A percentile compares a stretch with the other conserved stretches of the same genome.
These are phyloP conservation scores for Abrus pulchellus DNA, from an alignment of 306 rosid genomes.

Conservation along the genomic window DNA sequence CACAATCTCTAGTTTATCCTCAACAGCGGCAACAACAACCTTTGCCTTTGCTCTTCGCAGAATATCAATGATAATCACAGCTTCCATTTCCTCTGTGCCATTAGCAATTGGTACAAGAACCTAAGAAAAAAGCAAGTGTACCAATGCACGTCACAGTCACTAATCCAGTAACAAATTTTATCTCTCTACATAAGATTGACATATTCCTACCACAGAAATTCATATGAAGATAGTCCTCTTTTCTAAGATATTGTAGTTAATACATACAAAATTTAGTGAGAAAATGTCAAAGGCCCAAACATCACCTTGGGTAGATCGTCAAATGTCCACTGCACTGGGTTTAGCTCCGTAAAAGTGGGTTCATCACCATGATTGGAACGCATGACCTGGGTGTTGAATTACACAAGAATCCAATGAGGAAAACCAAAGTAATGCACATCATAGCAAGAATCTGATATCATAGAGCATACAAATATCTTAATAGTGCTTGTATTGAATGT, in stretches of 20 bases:
- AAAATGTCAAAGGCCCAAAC: slow-evolving; percentile 28
- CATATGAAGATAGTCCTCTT: slow-evolving; percentile 7
- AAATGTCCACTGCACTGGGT: slow-evolving; percentile 79
- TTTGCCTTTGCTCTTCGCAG: slow-evolving; percentile 85
- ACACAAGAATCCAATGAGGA: slow-evolving; percentile 37
- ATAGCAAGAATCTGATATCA: slow-evolving; percentile 9
- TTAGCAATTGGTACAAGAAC: slow-evolving; percentile 90
- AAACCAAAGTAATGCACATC: neutral
- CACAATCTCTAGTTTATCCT: slow-evolving; percentile 67
- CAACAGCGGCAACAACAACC: slow-evolving; percentile 91
- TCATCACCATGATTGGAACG: slow-evolving; percentile 77
- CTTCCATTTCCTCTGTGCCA: slow-evolving; percentile 99
- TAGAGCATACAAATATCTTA: neutral
- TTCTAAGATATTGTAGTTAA: slow-evolving; percentile 13
- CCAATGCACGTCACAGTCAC: neutral
- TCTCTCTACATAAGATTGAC: neutral
- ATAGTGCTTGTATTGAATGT: slow-evolving; percentile 27
- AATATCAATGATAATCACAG: slow-evolving; percentile 76
- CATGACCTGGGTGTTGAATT: slow-evolving; percentile 66
- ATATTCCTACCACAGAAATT: neutral
- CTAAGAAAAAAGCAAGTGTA: slow-evolving; percentile 56
- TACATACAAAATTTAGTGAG: neutral
- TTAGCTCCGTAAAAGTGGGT: slow-evolving; percentile 70
- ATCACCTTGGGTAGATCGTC: slow-evolving; percentile 76
- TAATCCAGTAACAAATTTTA: slow-evolving; percentile 8